These are phyloP conservation scores for Aspergillus cavernicola DNA, from an alignment of 495 filamentous ascomycete species.

Conservation along the genomic window DNA sequence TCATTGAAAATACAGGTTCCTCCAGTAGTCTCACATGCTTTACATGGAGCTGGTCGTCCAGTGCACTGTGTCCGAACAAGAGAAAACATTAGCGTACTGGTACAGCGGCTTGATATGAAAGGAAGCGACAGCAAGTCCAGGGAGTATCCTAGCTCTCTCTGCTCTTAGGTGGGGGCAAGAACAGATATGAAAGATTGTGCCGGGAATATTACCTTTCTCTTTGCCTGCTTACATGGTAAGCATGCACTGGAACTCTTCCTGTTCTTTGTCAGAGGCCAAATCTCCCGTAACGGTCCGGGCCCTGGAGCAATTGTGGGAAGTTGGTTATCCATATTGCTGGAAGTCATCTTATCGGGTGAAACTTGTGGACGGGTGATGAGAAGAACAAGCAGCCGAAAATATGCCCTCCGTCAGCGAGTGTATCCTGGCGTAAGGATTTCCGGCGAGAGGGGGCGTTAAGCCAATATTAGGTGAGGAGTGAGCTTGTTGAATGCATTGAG, in stretches of 20 bases:
- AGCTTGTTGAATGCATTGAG: not conserved
- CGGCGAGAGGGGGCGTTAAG: not conserved
- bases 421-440: not conserved
- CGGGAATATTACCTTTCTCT: slow-evolving; percentile 34
- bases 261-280: slow-evolving; percentile 21
- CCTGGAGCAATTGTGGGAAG: slow-evolving; percentile 34
- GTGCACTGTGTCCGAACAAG: slow-evolving; percentile 30
- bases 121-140: not conserved
- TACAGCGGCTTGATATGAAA: not conserved
- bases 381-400: not conserved
- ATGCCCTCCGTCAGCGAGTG: too few species aligned
- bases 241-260: slow-evolving; percentile 45
- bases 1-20: slow-evolving; percentile 40
- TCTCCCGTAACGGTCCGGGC: slow-evolving; percentile 22
- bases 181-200: not conserved
- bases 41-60: slow-evolving; percentile 35
- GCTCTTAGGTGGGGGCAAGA: not conserved
- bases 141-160: too few species aligned
- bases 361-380: not conserved
- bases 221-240: slow-evolving; percentile 38
- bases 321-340: slow-evolving; percentile 21
- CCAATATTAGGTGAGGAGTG: not conserved
- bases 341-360: slow-evolving; percentile 18
- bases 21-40: slow-evolving; percentile 30
- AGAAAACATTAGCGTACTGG: slow-evolving; percentile 2